Evolutionary conservation across 306 rosid genomes (phyloP), one percentile per base, ranked within the genome.

Genomic region (Begonia peltatifolia): DNA sequence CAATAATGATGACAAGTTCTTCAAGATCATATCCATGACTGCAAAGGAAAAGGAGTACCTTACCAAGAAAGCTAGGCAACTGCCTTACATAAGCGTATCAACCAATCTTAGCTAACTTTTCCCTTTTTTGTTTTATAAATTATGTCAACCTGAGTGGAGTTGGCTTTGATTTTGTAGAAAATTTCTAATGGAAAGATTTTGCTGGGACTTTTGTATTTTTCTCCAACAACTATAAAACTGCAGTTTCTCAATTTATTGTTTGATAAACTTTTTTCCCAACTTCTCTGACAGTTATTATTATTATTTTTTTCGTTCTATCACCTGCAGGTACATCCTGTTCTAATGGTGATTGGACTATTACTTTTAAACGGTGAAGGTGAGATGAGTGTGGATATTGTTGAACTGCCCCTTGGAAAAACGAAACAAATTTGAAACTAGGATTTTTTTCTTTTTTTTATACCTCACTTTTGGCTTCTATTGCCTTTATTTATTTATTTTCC

Each of bases 361-460:
- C 70, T 74, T 11, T 36, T 79, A 49, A 79, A 79, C 43, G 96
- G 99, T 56, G 79, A 75, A 63, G 79, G 75, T 49, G 64, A 68
- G 12, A 58, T n/a, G 49, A 15, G 4, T 44, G 12, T 6, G 47
- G 42, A 43, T 57, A 42, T 55, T 52, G 10, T 14, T 54, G 41
- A 57, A 63, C 38, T 5, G 9, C 11, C 15, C 12, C 12, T 14
- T 46, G 17, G 41, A 14, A 59, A 59, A 44, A 44, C 0, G 48
- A 44, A 44, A 10, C 12, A 10, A 25, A 44, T 10, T 44, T 10
- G 48, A 44, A 44, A 3, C 48, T 30, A 30, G 6, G 38, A 30
- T 30, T 30, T 30, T 25, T 25, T 25, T 25, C 35, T 25, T 25
- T 25, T 30, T 30, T 30, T 5, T 30, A 30, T 30, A 30, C 8